Conservation (phyloP, 495 filamentous ascomycete genomes). For the Aspergillus coremiiformis region DNA sequence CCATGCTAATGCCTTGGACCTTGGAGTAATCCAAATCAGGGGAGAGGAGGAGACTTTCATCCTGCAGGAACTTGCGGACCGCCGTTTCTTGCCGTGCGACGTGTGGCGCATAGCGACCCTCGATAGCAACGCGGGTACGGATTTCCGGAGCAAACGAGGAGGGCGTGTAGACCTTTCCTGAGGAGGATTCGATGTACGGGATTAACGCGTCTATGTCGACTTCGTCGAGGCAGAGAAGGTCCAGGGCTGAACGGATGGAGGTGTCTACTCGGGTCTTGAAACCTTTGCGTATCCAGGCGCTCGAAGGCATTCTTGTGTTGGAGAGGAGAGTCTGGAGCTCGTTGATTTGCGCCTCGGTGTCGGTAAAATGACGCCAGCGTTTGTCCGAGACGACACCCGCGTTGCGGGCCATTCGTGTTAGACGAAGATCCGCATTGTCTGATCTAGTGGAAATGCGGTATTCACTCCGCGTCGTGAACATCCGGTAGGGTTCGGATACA, state of each 20-base stretch:
- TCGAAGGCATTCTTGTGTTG: slow-evolving; percentile 44
- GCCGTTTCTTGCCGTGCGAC: slow-evolving; percentile 59
- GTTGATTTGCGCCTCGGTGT: slow-evolving; percentile 53
- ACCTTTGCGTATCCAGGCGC: slow-evolving; percentile 61
- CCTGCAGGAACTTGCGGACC: slow-evolving; percentile 58
- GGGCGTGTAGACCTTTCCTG: slow-evolving; percentile 32
- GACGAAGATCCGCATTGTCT: slow-evolving; percentile 86
- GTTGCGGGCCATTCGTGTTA: slow-evolving; percentile 69
- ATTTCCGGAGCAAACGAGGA: slow-evolving; percentile 48
- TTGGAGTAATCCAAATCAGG: slow-evolving; percentile 67
- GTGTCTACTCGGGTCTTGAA: slow-evolving; percentile 57
- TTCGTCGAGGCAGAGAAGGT: slow-evolving; percentile 60
- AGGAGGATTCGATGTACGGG: slow-evolving; percentile 41
- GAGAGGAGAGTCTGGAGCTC: slow-evolving; percentile 56
- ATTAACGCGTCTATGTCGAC: slow-evolving; percentile 50
- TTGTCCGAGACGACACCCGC: slow-evolving; percentile 72
- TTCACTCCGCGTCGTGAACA: slow-evolving; percentile 96
- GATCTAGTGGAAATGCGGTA: slow-evolving; percentile 86
- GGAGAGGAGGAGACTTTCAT: slow-evolving; percentile 70
- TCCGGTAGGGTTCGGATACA: slow-evolving; percentile 92
- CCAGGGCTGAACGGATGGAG: slow-evolving; percentile 57
- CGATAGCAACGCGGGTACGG: slow-evolving; percentile 62
- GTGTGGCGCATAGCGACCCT: slow-evolving; percentile 80
- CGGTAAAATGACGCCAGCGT: slow-evolving; percentile 65
- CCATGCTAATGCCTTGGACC: slow-evolving; percentile 66